Evolutionary conservation across 2,329 filamentous ascomycete species (phyloP).

Genomic region (Pleomassaria siparia): DNA sequence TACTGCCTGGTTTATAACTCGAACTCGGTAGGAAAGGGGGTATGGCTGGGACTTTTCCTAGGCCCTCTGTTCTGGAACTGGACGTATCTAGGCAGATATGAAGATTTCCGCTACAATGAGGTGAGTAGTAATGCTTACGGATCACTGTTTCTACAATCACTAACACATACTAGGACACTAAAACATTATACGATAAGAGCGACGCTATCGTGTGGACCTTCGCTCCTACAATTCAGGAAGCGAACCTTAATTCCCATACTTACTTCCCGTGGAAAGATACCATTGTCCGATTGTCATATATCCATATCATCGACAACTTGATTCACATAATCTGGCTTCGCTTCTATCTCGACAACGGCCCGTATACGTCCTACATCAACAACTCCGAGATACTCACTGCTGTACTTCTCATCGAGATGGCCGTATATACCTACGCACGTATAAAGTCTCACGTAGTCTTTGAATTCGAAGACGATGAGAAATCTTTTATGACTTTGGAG

Average conservation of each 20-base stretch:
- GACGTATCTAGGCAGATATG: background rate
- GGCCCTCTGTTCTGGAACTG: background rate
- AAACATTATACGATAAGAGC: background rate
- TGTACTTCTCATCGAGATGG: constrained; percentile 2
- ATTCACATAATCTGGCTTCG: constrained; percentile 13
- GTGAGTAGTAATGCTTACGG: too few species aligned
- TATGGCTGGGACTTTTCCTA: background rate
- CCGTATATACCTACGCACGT: constrained; percentile 8
- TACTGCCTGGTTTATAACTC: background rate
- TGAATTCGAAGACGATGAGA: background rate
- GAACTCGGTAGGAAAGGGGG: background rate
- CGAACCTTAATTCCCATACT: background rate
- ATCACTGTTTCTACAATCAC: background rate
- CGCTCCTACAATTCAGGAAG: too few species aligned
- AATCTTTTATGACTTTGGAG: too few species aligned
- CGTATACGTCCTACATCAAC: constrained; percentile 10
- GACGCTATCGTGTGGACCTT: background rate
- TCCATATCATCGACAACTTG: constrained; percentile 10
- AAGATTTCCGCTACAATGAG: background rate
- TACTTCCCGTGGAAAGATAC: constrained; percentile 6
- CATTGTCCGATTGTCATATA: constrained; percentile 7
- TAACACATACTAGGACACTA: background rate
- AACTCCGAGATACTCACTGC: constrained; percentile 10
- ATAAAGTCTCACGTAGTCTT: background rate
- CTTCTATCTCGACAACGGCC: constrained; percentile 3